Evolutionary conservation across 2,329 filamentous ascomycete species (phyloP), one percentile per base, ranked within the genome.

Genomic region (Cadophora malorum): DNA sequence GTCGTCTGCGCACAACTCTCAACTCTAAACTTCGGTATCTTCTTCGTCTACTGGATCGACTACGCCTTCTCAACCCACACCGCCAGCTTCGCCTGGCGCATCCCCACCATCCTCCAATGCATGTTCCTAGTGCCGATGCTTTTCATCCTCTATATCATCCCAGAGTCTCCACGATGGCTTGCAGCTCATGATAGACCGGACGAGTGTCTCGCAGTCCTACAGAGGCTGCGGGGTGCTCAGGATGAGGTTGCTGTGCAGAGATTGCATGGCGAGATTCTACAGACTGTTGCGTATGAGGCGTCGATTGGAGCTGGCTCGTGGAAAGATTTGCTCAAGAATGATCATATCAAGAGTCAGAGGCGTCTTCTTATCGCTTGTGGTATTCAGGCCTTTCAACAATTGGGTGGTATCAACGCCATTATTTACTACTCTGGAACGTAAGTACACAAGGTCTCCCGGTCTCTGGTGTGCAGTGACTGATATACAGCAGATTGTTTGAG

Each of bases 41-140:
- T 85, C 76, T 80, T 88, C 38, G 85, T 83, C 0, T 88, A 88
- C 76, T 89, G 86, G 86, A 81, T 89, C 67, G 86, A 88, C 71
- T 83, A 86, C 41, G 86, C 83, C 31, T 80, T 87, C 68, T 84
- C 83, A 14, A 85, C 84, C 67, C 81, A 82, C 41, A 67, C 8
- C 81, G 76, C 1, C 77, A 80, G 60, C n/a, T 80, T 83, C 47
- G 77, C 82, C 0, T 86, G 88, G 88, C 81, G 88, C 3, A 87
- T 90, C 74, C 88, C 88, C 0, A 79, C 88, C n/a, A 84, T 83
- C 3, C 83, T 86, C 68, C 84, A 86, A 74, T 82, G 88, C 59
- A 74, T 84, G 23, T 89, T 89, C 75, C 85, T 86, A 33, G 7
- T 88, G 8, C 83, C 88, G 67, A 89, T 89, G 68, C 78, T 90